These are phyloP conservation scores for Magnolia officinalis DNA, from an alignment of 164 flowering plant genomes.

Conservation along the genomic window DNA sequence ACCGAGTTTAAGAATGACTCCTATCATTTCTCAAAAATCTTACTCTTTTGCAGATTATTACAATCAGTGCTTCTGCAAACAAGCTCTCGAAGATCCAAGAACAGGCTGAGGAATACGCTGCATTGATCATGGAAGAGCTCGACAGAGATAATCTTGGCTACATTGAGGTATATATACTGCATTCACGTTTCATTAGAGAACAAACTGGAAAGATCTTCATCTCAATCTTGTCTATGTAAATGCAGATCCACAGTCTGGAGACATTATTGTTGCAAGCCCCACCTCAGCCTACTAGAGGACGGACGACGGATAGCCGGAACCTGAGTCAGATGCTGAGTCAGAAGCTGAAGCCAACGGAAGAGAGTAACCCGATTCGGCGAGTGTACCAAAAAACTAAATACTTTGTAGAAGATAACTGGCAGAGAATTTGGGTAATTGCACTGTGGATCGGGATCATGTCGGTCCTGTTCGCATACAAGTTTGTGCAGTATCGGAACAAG, in stretches of 20 bases:
- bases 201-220: constrained; percentile 25
- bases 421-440: constrained; percentile 44
- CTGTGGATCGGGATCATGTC: constrained; percentile 38
- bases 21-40: neutral
- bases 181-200: constrained; percentile 29
- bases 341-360: constrained; percentile 30
- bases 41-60: constrained; percentile 29
- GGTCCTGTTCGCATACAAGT: constrained; percentile 48
- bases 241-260: constrained; percentile 31
- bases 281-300: constrained; percentile 17
- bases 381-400: constrained; percentile 34
- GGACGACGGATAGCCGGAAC: constrained; percentile 19
- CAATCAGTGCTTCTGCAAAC: constrained; percentile 51
- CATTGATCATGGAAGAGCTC: constrained; percentile 61
- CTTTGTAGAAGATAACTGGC: constrained; percentile 49
- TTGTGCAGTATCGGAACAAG: constrained; percentile 33
- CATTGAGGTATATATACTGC: constrained; percentile 33
- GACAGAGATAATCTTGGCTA: constrained; percentile 49
- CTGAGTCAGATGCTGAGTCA: constrained; percentile 37
- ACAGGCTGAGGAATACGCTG: constrained; percentile 55
- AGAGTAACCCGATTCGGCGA: constrained; percentile 32
- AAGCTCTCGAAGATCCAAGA: constrained; percentile 43
- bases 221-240: neutral
- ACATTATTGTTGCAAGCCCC: constrained; percentile 31
- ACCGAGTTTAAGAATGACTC: neutral